Base-by-base conservation (phyloP, 257 asterid species). In the Przewalskia tangutica region DNA sequence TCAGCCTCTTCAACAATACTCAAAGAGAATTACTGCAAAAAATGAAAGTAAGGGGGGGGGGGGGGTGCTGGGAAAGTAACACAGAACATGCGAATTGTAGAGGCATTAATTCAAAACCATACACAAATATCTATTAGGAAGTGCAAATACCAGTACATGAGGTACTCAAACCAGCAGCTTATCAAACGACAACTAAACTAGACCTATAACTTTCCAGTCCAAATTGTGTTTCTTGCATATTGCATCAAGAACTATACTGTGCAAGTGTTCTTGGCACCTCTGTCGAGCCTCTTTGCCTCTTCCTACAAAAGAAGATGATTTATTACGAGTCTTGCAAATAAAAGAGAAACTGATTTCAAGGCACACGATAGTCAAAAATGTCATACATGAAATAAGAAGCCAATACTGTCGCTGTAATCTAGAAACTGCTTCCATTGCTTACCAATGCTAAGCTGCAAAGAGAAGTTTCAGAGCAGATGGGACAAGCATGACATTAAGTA, bases 391-490 rank as follows among this genome's bases (percentile, higher is more conserved):
- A 87, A 73, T 66, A 93, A 90, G 91, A 88, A 96, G 73, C 98
- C 99, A 27, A 91, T 87, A 1, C 86, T 13, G 0, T 89, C 94
- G 8, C 89, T 92, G 90, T 86, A 89, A 85, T 93, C 99, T 65
- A 96, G 92, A 81, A 92, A 85, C 85, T 89, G 91, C 94, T 94
- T 94, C 99, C 97, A 96, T 60, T 94, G 98, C 79, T 78, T 91
- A 81, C 98, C 99, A 65, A 96, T 93, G 91, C 97, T 93, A 80
- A 89, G 67, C 99, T 96, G 97, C 64, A 86, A 66, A 18, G 9
- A 23, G 62, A 71, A 48, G 20, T 44, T 71, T 71, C 20, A 46
- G 18, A 46, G 32, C 32, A 40, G 27, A 12, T 23, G 38, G 27
- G 9, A 55, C 13, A 16, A 56, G 13, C 68, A 10, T 62, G 34